phyloP scores from a whole-genome alignment of 1,139 yeast species.

The Kodamaea suecica region DNA sequence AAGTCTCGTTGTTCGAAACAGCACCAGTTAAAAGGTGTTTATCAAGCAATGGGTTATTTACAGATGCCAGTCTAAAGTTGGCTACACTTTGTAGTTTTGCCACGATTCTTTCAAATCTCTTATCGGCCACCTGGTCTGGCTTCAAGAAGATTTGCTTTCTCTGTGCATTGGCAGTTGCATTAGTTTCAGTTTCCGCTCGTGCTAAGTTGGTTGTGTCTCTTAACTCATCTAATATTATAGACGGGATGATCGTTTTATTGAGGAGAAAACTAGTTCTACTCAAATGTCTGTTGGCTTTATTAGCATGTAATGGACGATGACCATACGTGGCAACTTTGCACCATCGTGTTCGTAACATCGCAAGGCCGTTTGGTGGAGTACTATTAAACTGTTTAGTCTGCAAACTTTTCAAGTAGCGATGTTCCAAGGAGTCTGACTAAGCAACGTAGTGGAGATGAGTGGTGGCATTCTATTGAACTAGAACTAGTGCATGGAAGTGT shows the following conservation, averaged over 20 bases:
- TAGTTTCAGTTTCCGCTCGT: conserved; percentile 1
- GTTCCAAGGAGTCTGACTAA: no score
- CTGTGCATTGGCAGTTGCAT: conserved; percentile 6
- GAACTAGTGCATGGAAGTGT: no score
- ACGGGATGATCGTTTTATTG: conserved; percentile 15
- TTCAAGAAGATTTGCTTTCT: conserved; percentile 17
- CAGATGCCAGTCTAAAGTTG: conserved; percentile 6
- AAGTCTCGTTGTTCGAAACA: background rate
- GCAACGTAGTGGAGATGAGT: no score
- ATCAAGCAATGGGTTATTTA: conserved; percentile 6
- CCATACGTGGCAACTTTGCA: background rate
- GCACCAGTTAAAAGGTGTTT: conserved; percentile 3
- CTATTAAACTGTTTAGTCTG: background rate
- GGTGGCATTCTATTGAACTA: no score
- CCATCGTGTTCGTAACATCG: background rate
- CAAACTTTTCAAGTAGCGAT: background rate
- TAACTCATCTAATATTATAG: conserved; percentile 14
- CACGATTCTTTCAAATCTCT: conserved; percentile 13
- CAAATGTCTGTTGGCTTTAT: background rate
- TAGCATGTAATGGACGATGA: background rate
- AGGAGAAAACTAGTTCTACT: background rate
- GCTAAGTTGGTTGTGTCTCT: conserved; percentile 14
- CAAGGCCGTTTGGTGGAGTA: background rate
- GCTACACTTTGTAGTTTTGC: conserved; percentile 9
- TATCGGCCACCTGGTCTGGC: conserved; percentile 16